These are phyloP conservation scores for Schwanniomyces yamadae DNA, from an alignment of 805 yeast genomes.

Conservation along the genomic window DNA sequence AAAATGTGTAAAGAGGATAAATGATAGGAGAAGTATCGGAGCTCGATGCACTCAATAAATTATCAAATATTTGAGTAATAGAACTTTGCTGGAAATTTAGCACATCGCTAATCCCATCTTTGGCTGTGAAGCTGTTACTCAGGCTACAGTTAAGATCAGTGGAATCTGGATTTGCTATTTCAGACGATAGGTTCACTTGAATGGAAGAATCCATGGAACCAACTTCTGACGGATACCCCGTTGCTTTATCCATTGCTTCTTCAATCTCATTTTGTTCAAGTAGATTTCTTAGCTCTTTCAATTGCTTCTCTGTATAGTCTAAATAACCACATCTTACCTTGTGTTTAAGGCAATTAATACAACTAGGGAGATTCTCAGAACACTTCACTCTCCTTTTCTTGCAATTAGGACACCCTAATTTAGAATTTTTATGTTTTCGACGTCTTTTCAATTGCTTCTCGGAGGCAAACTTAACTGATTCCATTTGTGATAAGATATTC, in stretches of 20 bases:
- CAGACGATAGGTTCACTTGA: neutral
- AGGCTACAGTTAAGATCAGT: neutral
- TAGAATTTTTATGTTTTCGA: slow-evolving; percentile 33
- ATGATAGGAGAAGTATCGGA: slow-evolving; percentile 30
- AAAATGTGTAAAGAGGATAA: slow-evolving; percentile 37
- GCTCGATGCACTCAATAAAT: slow-evolving; percentile 22
- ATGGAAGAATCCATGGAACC: neutral
- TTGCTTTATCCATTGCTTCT: neutral
- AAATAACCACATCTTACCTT: slow-evolving; percentile 39
- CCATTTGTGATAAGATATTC: too few relatives aligned
- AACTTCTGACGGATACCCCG: neutral
- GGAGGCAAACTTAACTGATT: neutral
- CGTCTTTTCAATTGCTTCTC: slow-evolving; percentile 12
- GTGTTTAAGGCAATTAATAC: slow-evolving; percentile 41
- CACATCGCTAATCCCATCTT: slow-evolving; percentile 16
- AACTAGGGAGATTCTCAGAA: slow-evolving; percentile 38
- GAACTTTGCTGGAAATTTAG: slow-evolving; percentile 12
- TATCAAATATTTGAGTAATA: slow-evolving; percentile 32
- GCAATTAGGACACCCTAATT: slow-evolving; percentile 50
- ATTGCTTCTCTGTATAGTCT: slow-evolving; percentile 31
- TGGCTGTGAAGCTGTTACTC: neutral
- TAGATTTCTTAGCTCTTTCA: slow-evolving; percentile 22
- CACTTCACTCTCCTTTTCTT: slow-evolving; percentile 52
- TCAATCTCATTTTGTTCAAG: neutral
- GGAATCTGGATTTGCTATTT: neutral